Evolutionary conservation across 495 filamentous ascomycete species (phyloP).

Genomic region (Hypoxylon lenormandii): DNA sequence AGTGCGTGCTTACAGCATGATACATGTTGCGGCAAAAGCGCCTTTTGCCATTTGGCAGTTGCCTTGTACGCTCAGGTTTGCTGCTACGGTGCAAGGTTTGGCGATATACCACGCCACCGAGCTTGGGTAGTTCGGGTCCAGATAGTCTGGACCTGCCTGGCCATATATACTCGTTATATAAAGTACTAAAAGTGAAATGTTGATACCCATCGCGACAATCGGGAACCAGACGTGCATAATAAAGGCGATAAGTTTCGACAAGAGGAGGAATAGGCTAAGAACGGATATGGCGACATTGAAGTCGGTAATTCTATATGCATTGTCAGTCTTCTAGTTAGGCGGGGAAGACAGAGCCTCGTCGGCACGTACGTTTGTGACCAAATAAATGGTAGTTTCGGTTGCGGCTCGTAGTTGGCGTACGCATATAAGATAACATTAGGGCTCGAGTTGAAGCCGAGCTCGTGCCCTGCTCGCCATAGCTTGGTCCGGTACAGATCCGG

Average conservation of each 20-base stretch:
- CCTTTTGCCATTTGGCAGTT: constrained; percentile 83
- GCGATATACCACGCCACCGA: constrained; percentile 84
- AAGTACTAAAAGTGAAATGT: constrained; percentile 69
- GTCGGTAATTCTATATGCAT: constrained; percentile 71
- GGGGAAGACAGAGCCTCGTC: constrained; percentile 9
- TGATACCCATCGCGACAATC: constrained; percentile 70
- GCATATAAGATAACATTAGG: constrained; percentile 79
- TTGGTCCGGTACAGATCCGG: constrained; percentile 81
- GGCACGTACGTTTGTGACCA: constrained; percentile 82
- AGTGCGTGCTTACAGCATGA: constrained; percentile 73
- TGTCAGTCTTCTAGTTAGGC: constrained; percentile 25
- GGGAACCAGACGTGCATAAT: constrained; percentile 80
- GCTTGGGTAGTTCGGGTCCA: constrained; percentile 76
- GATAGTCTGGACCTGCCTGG: constrained; percentile 83
- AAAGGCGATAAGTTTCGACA: constrained; percentile 73
- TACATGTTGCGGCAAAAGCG: constrained; percentile 74
- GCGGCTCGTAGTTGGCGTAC: constrained; percentile 77
- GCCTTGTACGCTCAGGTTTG: constrained; percentile 63
- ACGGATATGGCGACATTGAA: constrained; percentile 87
- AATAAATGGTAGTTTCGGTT: constrained; percentile 74
- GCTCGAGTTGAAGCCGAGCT: constrained; percentile 85
- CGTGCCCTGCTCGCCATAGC: constrained; percentile 82
- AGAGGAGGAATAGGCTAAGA: constrained; percentile 74
- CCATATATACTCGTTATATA: constrained; percentile 75
- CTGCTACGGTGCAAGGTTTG: constrained; percentile 77